Evolutionary conservation across 2,329 filamentous ascomycete genomes (phyloP).

Genomic region (Penicillium sp.): DNA sequence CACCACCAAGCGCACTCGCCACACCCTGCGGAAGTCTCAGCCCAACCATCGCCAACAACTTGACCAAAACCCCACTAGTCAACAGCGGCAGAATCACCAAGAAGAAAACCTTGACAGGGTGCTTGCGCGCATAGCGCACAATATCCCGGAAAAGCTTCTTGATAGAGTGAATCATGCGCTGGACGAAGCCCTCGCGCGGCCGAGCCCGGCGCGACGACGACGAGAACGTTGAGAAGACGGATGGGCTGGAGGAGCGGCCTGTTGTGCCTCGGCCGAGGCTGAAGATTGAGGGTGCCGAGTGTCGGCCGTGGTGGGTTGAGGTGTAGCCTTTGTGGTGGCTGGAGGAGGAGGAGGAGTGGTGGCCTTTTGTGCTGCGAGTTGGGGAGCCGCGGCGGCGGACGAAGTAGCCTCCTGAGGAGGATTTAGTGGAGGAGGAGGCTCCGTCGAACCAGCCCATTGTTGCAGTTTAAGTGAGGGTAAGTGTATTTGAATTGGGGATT

Average conservation of each 20-base stretch:
- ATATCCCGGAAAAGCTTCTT: slow-evolving; percentile 81
- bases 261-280: slow-evolving; percentile 45
- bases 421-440: slow-evolving; percentile 30
- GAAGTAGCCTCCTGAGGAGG: slow-evolving; percentile 39
- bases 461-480: neutral
- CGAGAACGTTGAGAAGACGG: slow-evolving; percentile 64
- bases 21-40: slow-evolving; percentile 72
- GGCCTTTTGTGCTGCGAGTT: slow-evolving; percentile 41
- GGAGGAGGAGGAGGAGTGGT: slow-evolving; percentile 40
- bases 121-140: slow-evolving; percentile 77
- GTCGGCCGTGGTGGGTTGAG: slow-evolving; percentile 45
- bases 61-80: slow-evolving; percentile 79
- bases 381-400: slow-evolving; percentile 47
- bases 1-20: slow-evolving; percentile 46
- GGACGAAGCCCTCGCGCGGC: slow-evolving; percentile 78
- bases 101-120: slow-evolving; percentile 87
- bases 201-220: slow-evolving; percentile 78
- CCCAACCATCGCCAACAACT: slow-evolving; percentile 78
- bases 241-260: slow-evolving; percentile 44
- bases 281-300: slow-evolving; percentile 56
- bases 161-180: slow-evolving; percentile 74
- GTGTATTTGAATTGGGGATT: neutral
- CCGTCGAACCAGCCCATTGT: slow-evolving; percentile 57
- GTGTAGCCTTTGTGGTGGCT: slow-evolving; percentile 40
- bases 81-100: slow-evolving; percentile 86